Percentiles rank a stretch among this genome's conserved stretches.
phyloP scores from a whole-genome alignment of 2,329 filamentous ascomycete species.

The Dryadomyces quercus-mongolicae region DNA sequence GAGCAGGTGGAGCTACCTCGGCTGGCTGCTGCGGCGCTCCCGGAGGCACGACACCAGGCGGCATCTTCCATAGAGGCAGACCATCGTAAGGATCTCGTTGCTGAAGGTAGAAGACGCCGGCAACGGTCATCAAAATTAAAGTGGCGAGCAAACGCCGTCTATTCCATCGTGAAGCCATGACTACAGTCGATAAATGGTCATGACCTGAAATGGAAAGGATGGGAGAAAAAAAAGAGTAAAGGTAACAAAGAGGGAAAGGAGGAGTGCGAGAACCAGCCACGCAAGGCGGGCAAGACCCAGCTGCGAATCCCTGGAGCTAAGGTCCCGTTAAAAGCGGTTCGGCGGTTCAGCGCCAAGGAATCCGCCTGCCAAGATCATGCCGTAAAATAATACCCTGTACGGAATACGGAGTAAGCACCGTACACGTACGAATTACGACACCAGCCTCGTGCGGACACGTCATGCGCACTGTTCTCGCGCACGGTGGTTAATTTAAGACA shows the following conservation, averaged over 20 bases:
- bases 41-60: not conserved
- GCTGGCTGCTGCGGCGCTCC: not conserved
- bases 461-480: no score
- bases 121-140: conserved; percentile 5
- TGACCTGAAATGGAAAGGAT: not conserved
- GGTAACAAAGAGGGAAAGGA: not conserved
- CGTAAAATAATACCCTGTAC: no score
- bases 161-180: conserved; percentile 11
- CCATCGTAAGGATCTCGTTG: not conserved
- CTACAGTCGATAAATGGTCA: not conserved
- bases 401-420: no score
- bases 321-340: no score
- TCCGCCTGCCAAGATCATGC: no score
- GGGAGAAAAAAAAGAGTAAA: not conserved
- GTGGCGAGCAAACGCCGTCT: conserved; percentile 8
- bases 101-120: conserved; percentile 8
- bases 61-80: not conserved
- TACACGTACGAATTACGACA: no score
- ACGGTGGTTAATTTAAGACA: no score
- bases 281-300: not conserved
- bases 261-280: not conserved
- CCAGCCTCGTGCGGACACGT: no score
- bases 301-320: not conserved
- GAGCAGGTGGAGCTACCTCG: no score
- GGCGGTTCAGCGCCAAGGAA: no score